A percentile compares a stretch with the other conserved stretches of the same genome.
Conservation (phyloP, 116 monocot genomes). For the Posidonia oceanica region DNA sequence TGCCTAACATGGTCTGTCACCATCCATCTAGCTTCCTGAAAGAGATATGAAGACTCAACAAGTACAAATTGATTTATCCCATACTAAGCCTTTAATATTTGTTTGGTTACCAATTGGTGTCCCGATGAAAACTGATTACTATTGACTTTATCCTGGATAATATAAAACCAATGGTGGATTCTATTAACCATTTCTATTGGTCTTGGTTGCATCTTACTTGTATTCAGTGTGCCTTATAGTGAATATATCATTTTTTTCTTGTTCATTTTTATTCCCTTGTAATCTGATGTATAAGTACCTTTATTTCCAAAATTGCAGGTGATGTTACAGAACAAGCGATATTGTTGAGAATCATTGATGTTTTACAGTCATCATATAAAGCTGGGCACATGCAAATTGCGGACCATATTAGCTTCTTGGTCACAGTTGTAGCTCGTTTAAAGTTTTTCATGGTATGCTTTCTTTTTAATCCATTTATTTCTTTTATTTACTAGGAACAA, state of each 20-base stretch:
- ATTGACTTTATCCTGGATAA: too few species aligned
- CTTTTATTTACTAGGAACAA: background rate
- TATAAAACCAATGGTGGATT: too few species aligned
- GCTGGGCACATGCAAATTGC: conserved; percentile 39
- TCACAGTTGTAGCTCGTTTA: conserved; percentile 47
- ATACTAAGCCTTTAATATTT: too few species aligned
- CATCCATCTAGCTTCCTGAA: too few species aligned
- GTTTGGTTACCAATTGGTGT: too few species aligned
- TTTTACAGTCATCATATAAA: conserved; percentile 57
- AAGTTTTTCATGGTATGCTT: conserved; percentile 52
- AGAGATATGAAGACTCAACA: too few species aligned
- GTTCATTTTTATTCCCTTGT: background rate
- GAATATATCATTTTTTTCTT: background rate
- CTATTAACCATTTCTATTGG: too few species aligned
- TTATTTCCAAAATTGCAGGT: conserved; percentile 19
- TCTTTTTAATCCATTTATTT: conserved; percentile 6
- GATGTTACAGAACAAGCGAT: conserved; percentile 23
- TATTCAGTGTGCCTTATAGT: background rate
- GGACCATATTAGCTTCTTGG: conserved; percentile 54
- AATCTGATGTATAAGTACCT: background rate
- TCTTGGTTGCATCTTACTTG: too few species aligned
- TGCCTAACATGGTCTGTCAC: too few species aligned
- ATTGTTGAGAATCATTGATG: conserved; percentile 39
- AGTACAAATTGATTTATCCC: too few species aligned
- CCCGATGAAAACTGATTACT: too few species aligned